Percentiles rank a stretch among this genome's conserved stretches.
phyloP scores from a whole-genome alignment of 805 yeast species.

The Candida odintsovae region DNA sequence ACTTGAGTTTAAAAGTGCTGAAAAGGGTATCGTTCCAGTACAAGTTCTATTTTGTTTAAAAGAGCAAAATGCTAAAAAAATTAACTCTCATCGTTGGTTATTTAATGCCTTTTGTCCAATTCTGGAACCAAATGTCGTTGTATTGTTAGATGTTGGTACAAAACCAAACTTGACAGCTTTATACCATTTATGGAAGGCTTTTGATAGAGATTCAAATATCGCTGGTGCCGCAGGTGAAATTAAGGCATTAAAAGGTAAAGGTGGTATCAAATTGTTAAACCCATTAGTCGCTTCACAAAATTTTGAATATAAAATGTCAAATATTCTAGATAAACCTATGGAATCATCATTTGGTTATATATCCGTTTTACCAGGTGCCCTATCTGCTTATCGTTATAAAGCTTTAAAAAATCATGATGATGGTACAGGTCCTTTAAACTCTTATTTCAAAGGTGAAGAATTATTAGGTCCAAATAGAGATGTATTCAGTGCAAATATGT shows the following conservation, averaged over 20 bases:
- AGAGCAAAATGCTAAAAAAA: conserved; percentile 87
- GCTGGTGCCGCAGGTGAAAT: conserved; percentile 99
- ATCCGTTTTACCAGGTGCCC: conserved; percentile 90
- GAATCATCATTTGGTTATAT: conserved; percentile 93
- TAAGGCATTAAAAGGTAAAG: conserved; percentile 89
- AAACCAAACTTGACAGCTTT: conserved; percentile 84
- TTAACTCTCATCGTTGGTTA: conserved; percentile 97
- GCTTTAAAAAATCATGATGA: conserved; percentile 81
- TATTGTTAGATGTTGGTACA: conserved; percentile 95
- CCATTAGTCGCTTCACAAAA: conserved; percentile 96
- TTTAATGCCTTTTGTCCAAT: conserved; percentile 93
- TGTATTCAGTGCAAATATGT: conserved; percentile 94
- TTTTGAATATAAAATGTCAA: conserved; percentile 96
- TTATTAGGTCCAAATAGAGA: conserved; percentile 52
- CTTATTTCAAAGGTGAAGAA: conserved; percentile 88
- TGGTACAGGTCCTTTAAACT: conserved; percentile 86
- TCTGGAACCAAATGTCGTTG: conserved; percentile 85
- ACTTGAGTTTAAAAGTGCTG: conserved; percentile 83
- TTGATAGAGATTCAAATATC: conserved; percentile 91
- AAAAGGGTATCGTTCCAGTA: conserved; percentile 88
- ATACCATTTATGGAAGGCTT: conserved; percentile 95
- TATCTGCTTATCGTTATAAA: conserved; percentile 87
- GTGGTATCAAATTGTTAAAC: conserved; percentile 73
- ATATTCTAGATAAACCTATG: conserved; percentile 88
- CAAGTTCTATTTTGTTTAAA: conserved; percentile 90